Base-by-base conservation (phyloP, 345 rosid species). In the Mercurialis annua region DNA sequence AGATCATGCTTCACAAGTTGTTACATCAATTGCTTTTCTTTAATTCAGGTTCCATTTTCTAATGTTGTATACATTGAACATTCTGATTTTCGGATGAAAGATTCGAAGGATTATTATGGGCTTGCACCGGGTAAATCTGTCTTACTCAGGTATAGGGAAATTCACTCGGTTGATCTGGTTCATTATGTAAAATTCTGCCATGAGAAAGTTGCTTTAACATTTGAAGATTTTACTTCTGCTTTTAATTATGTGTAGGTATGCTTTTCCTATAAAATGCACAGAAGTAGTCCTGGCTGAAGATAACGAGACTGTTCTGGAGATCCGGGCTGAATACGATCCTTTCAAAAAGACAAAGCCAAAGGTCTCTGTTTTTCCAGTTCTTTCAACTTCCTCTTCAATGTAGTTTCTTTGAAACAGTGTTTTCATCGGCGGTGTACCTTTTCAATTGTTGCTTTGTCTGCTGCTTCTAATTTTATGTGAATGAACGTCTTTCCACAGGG, bases 101-200 rank as follows among this genome's bases (percentile, higher is more conserved):
- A 95, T 84, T 89, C 99, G 15, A 90, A 95, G 78, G 98, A 85
- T 76, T 95, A 81, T 73, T 95, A 88, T 65, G 99, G 99, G 56
- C 92, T 95, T 33, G 92, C 98, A 59, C 99, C 90, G 34, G 98
- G 97, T 66, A 95, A 95, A 86, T 92, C 94, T 27, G 92, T 80
- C 53, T 70, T 92, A 50, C 90, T 92, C 53, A 86, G 98, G 97
- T 90, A 81, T 67, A 52, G 1, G 7, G 1, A 26, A 43, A 42
- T 59, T 36, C 26, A 60, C 31, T 30, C 23, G 21, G n/a, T 43
- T 42, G 51, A 57, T 44, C 64, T 61, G 33, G 47, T 31, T 76
- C 24, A 3, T n/a, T 33, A 21, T 42, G 52, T 27, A 55, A 17
- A 40, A 33, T 7, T 31, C 56, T 60, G 33, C 58, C 50, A 43